These are phyloP conservation scores for Porpolomopsis calyptriformis DNA, from an alignment of 768 basidiomycete species.

Conservation along the genomic window DNA sequence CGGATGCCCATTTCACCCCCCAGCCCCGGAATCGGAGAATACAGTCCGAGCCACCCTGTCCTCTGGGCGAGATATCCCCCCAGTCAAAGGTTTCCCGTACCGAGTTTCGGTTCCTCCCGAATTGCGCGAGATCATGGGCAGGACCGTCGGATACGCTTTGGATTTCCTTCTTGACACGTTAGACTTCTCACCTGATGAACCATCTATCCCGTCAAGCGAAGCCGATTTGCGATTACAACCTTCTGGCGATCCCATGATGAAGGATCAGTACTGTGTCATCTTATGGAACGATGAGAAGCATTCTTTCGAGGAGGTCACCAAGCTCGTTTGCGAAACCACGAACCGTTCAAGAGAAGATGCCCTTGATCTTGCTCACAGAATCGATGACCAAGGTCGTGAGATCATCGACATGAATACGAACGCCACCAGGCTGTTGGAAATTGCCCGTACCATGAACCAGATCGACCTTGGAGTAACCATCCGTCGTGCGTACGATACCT, in stretches of 20 bases:
- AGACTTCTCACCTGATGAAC: slow-evolving; percentile 73
- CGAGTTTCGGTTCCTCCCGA: slow-evolving; percentile 50
- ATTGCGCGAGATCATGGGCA: slow-evolving; percentile 61
- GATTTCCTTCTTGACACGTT: slow-evolving; percentile 80
- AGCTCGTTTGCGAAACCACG: slow-evolving; percentile 51
- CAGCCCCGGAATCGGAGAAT: slow-evolving; percentile 21
- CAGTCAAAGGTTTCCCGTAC: slow-evolving; percentile 49
- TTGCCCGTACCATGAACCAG: slow-evolving; percentile 67
- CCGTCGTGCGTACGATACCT: slow-evolving; percentile 77
- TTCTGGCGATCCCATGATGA: slow-evolving; percentile 68
- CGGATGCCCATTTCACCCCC: slow-evolving; percentile 68
- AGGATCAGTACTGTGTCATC: slow-evolving; percentile 71
- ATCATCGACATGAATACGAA: slow-evolving; percentile 68
- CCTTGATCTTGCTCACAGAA: slow-evolving; percentile 37
- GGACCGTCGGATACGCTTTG: slow-evolving; percentile 64
- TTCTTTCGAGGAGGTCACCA: slow-evolving; percentile 79
- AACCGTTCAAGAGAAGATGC: slow-evolving; percentile 49
- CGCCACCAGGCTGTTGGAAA: slow-evolving; percentile 50
- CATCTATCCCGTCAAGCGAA: slow-evolving; percentile 52
- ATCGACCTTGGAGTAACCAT: slow-evolving; percentile 91
- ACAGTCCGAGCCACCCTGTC: slow-evolving; percentile 34
- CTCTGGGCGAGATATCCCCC: slow-evolving; percentile 40
- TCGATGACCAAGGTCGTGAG: slow-evolving; percentile 75
- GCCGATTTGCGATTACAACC: slow-evolving; percentile 64
- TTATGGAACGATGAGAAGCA: slow-evolving; percentile 99